phyloP scores from a whole-genome alignment of 768 basidiomycete genomes.

The Boletus sensibilis region DNA sequence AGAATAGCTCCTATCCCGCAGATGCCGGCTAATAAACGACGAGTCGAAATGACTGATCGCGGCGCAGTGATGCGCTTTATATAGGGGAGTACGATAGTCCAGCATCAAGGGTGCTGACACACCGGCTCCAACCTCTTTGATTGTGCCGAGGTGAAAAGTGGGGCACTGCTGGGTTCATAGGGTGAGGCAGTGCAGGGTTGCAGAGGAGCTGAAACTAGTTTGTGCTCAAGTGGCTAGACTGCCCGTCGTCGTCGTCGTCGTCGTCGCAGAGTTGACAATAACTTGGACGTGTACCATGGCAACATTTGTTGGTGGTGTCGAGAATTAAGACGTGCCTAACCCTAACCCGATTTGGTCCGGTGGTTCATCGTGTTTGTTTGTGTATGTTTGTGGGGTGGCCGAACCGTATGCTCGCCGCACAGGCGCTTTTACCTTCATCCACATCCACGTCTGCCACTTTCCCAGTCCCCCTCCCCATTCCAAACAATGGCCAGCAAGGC shows the following conservation, averaged over 20 bases:
- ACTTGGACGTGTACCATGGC: conserved; percentile 6
- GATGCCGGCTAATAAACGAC: conserved; percentile 14
- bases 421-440: conserved; percentile 25
- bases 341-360: conserved; percentile 18
- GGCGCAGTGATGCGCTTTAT: not conserved
- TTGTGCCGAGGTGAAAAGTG: not conserved
- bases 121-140: not conserved
- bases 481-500: conserved; percentile 77
- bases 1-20: not conserved
- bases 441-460: conserved; percentile 17
- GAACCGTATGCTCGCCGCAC: conserved; percentile 22
- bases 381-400: conserved; percentile 28
- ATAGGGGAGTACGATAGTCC: not conserved
- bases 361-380: conserved; percentile 17
- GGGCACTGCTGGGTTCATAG: not conserved
- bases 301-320: conserved; percentile 2
- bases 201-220: not conserved
- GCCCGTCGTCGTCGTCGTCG: too few relatives aligned
- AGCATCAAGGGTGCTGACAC: conserved; percentile 16
- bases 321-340: conserved; percentile 2
- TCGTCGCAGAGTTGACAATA: not conserved
- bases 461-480: not conserved
- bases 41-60: not conserved
- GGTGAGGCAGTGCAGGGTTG: conserved; percentile 7
- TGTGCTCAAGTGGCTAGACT: not conserved